These are phyloP conservation scores for Torulaspora delbrueckii DNA, from an alignment of 805 yeast species.

Conservation along the genomic window DNA sequence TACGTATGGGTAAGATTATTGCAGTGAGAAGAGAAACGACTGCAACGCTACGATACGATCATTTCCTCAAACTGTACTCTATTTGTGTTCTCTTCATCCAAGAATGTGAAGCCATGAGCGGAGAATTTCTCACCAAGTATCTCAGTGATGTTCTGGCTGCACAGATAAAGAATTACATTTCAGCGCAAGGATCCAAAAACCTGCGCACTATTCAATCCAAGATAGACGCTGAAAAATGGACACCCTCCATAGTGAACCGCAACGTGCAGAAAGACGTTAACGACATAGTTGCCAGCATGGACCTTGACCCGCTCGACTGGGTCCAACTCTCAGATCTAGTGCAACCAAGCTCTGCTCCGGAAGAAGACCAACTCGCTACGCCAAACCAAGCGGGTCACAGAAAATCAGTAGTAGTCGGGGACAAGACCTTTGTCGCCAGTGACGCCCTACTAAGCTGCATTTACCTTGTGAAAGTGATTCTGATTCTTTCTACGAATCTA, in stretches of 20 bases:
- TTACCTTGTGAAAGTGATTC: constrained; percentile 44
- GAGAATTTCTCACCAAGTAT: constrained; percentile 53
- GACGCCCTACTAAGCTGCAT: constrained; percentile 43
- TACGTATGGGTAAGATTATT: constrained; percentile 70
- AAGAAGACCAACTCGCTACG: constrained; percentile 9
- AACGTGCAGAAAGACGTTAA: constrained; percentile 47
- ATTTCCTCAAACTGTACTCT: constrained; percentile 62
- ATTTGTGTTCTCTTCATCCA: constrained; percentile 63
- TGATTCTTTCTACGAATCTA: constrained; percentile 53
- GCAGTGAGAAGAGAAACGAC: constrained; percentile 71
- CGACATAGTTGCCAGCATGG: constrained; percentile 45
- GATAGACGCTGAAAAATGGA: constrained; percentile 75
- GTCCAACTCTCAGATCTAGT: constrained; percentile 33
- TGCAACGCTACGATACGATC: constrained; percentile 50
- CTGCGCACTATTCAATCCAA: constrained; percentile 43
- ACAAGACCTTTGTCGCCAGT: constrained; percentile 54
- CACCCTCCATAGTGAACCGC: constrained; percentile 54
- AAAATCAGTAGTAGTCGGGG: constrained; percentile 45
- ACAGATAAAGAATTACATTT: constrained; percentile 58
- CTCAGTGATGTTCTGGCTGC: constrained; percentile 62
- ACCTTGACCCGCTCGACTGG: constrained; percentile 49
- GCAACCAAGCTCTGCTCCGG: constrained; percentile 1
- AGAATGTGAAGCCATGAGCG: constrained; percentile 81
- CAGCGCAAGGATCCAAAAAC: constrained; percentile 49
- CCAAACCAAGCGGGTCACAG: constrained; percentile 30